Evolutionary conservation across 306 rosid species (phyloP).

Genomic region (Betula pendula): DNA sequence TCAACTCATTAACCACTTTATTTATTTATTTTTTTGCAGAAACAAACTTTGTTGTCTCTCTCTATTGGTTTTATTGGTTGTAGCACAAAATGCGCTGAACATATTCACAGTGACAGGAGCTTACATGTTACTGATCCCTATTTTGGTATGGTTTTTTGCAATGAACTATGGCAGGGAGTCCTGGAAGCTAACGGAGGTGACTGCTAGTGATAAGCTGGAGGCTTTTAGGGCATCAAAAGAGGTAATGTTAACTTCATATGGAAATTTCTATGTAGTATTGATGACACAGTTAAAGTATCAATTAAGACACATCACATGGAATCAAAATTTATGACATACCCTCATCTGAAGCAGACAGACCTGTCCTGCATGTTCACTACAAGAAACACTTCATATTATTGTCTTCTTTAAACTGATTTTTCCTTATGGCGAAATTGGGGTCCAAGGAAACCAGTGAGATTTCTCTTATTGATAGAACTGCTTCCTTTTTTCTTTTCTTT

Average conservation of each 20-base stretch:
- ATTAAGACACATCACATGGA: background rate
- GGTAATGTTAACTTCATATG: constrained; percentile 46
- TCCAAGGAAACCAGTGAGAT: background rate
- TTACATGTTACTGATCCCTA: background rate
- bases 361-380: background rate
- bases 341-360: constrained; percentile 2
- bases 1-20: background rate
- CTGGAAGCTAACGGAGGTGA: constrained; percentile 81
- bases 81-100: background rate
- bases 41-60: background rate
- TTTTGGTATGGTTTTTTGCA: background rate
- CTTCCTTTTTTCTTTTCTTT: no score
- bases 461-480: background rate
- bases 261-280: background rate
- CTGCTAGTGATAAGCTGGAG: constrained; percentile 90
- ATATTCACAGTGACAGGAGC: background rate
- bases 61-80: background rate
- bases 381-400: background rate
- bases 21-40: background rate
- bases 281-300: background rate
- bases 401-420: background rate
- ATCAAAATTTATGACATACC: background rate
- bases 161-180: constrained; percentile 54
- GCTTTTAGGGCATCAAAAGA: constrained; percentile 92
- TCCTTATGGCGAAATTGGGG: background rate